Evolutionary conservation across 768 basidiomycete genomes (phyloP).

Genomic region (Suillus weaverae): DNA sequence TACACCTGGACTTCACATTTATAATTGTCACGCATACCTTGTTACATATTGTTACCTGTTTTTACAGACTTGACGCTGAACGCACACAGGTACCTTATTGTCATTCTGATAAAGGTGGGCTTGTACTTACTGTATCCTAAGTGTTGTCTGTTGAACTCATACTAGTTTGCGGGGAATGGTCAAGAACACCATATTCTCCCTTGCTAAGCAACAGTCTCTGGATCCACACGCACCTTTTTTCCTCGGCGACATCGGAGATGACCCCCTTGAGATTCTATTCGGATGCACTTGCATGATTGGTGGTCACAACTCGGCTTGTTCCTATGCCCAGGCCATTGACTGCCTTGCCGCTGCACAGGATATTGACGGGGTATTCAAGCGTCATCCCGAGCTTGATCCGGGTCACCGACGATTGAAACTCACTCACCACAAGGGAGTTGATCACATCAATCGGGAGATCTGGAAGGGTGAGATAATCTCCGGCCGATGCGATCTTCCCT

Average conservation of each 20-base stretch:
- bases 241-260: slow-evolving; percentile 25
- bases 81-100: not conserved
- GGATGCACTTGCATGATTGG: not conserved
- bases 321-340: not conserved
- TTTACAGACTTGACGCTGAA: not conserved
- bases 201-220: slow-evolving; percentile 21
- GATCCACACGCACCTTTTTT: slow-evolving; percentile 13
- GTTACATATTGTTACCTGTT: not conserved
- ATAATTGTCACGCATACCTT: slow-evolving; percentile 2
- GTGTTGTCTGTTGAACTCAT: not conserved
- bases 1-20: slow-evolving; percentile 1
- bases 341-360: slow-evolving; percentile 15
- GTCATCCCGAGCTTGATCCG: slow-evolving; percentile 23
- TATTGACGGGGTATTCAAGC: slow-evolving; percentile 20
- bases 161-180: slow-evolving; percentile 20
- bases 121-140: not conserved
- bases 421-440: slow-evolving; percentile 18
- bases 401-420: slow-evolving; percentile 22
- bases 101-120: not conserved
- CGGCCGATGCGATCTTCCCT: too few relatives aligned
- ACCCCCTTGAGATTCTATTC: not conserved
- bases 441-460: slow-evolving; percentile 9
- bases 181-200: slow-evolving; percentile 21
- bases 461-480: slow-evolving; percentile 9
- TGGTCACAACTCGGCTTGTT: not conserved